Evolutionary conservation across 2,329 filamentous ascomycete species (phyloP), one percentile per base, ranked within the genome.

Genomic region (Alternaria alternata): DNA sequence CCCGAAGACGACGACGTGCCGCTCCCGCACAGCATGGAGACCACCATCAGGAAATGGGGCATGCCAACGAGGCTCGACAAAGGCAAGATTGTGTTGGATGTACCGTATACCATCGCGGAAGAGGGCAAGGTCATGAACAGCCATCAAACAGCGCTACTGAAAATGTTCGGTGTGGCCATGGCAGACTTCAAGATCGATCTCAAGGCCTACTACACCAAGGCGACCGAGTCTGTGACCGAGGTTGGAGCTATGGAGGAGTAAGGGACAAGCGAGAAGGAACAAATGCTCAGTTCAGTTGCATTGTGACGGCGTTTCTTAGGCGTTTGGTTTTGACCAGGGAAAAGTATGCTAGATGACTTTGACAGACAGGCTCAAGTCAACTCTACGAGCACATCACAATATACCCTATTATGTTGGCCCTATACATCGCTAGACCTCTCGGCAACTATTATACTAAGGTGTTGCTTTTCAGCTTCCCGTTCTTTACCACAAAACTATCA

Each of bases 71-170:
- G 90, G 73, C 87, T 99, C 82, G 87, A 93, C 62, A 93, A 92
- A 84, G 95, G 95, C 59, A 93, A 91, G 81, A 91, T 99, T 46
- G 88, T 92, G 66, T 83, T 98, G 51, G 89, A 91, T 69, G 85
- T 84, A 51, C 83, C 83, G 24, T 96, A 94, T 77, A 85, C 85
- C 9, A 88, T 99, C 51, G 98, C 94, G 82, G 89, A 88, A 73
- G 89, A 93, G 79, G 95, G 94, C 11, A 88, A 97, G 75, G 85
- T 88, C 44, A 81, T 99, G 68, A 94, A 97, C 80, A 94, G 91
- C 68, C 87, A 94, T 71, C 95, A 99, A 85, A 97, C 95, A 58
- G 90, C 93, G 66, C 82, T 99, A 75, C 80, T 99, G 80, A 98
- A 98, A 87, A 85, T 97, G 73, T 98, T 99, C 81, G 91, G 93